Base-by-base conservation (phyloP, 2,329 filamentous ascomycete genomes). In the Pseudofabraea citricarpa region DNA sequence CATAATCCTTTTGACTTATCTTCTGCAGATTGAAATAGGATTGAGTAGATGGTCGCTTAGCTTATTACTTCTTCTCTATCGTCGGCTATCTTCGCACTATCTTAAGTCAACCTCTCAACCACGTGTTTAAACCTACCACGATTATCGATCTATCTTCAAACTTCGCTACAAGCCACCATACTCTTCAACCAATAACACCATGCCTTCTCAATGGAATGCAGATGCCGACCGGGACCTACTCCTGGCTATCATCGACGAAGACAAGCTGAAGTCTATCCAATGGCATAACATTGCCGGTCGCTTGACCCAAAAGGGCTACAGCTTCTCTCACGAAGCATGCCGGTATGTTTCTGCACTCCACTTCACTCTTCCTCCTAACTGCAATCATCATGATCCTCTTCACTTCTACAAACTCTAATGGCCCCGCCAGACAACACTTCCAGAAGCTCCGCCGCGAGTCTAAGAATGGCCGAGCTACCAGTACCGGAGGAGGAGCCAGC, bases 251-350 rank as follows among this genome's bases (percentile, higher is more conserved):
- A 58, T 62, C 22, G 55, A 55, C 3, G 49, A 47, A 13, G 52
- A 50, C n/a, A 37, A 47, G 10, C 27, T 59, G 2, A 55, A 53
- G 20, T 29, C 41, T 6, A 53, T 57, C 18, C 39, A 50, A 7
- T 62, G 59, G 59, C 38, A 44, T 5, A 38, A 21, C 1, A 51
- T 61, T 12, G 27, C 58, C 5, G 41, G 22, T 0, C 43, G 41
- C 19, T 52, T 62, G 47, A n/a, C 38, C 1, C 15, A 23, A 6
- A 55, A 56, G 32, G 50, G 50, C 10, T 52, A 59, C 32, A 48
- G 29, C 20, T 58, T 58, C 38, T 52, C 51, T 7, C 49, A 55
- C 18, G 58, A 61, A 41, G 59, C 52, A 7, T 62, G 59, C 19
- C 52, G 58, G 59, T 60, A 56, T 22, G 57, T 50, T 24, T 10